phyloP scores from a whole-genome alignment of 2,329 filamentous ascomycete species.

The Amphichorda felina region DNA sequence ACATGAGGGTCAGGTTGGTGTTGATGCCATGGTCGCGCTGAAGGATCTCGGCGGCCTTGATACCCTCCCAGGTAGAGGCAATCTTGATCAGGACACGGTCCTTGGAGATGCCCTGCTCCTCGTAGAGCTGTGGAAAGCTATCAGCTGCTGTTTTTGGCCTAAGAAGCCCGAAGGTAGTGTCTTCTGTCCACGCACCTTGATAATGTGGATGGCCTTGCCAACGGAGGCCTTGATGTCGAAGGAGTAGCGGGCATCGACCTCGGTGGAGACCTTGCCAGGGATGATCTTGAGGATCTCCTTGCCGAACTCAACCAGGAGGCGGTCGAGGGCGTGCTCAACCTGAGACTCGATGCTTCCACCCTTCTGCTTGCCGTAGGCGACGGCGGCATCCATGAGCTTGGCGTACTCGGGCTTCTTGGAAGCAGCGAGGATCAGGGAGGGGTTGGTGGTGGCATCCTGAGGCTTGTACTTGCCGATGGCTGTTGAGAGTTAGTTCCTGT shows the following conservation, averaged over 20 bases:
- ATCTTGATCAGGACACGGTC: constrained; percentile 97
- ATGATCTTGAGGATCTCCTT: constrained; percentile 95
- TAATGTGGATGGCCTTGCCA: constrained; percentile 93
- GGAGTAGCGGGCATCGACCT: constrained; percentile 92
- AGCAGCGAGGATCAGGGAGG: constrained; percentile 92
- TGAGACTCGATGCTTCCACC: constrained; percentile 61
- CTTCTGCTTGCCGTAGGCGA: constrained; percentile 74
- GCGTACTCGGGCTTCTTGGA: constrained; percentile 98
- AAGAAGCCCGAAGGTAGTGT: too few species aligned
- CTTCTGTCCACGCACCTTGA: constrained; percentile 52
- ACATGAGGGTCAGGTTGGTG: constrained; percentile 98
- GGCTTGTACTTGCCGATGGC: constrained; percentile 99
- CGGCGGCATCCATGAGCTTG: constrained; percentile 75
- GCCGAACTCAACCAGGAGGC: constrained; percentile 94
- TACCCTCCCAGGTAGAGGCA: constrained; percentile 98
- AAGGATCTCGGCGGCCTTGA: constrained; percentile 95
- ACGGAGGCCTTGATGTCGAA: constrained; percentile 90
- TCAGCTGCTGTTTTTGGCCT: too few species aligned
- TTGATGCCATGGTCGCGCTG: constrained; percentile 95
- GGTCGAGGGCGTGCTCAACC: constrained; percentile 84
- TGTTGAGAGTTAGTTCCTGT: constrained; percentile 18
- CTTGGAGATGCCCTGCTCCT: constrained; percentile 82
- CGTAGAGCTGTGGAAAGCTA: constrained; percentile 69
- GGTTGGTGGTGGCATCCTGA: constrained; percentile 99
- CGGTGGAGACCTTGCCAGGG: constrained; percentile 96